Conservation (phyloP, 106 monocot genomes). For the Allium cepa region DNA sequence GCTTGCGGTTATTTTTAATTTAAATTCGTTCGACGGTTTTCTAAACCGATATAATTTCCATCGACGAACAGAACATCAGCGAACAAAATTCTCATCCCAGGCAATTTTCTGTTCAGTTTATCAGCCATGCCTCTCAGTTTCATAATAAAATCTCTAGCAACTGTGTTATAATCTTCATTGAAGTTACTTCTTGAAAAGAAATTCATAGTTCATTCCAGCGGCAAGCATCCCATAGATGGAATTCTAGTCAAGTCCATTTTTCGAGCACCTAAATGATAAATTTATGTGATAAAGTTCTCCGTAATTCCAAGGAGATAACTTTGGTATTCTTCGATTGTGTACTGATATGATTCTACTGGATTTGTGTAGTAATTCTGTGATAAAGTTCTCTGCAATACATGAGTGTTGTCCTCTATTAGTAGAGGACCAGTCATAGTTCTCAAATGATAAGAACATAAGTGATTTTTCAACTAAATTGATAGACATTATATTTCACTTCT, state of each 20-base stretch:
- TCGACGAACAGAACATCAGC: too few relatives aligned
- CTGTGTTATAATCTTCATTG: constrained; percentile 53
- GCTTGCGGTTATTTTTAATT: too few relatives aligned
- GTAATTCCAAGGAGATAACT: constrained; percentile 50
- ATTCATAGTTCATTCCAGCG: too few relatives aligned
- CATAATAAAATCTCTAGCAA: constrained; percentile 40
- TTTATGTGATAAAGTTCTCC: constrained; percentile 32
- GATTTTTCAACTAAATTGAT: constrained; percentile 24
- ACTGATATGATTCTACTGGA: constrained; percentile 29
- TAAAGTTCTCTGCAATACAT: too few relatives aligned
- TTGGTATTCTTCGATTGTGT: constrained; percentile 28
- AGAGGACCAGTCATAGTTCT: constrained; percentile 57
- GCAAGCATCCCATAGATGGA: too few relatives aligned
- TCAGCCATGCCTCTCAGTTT: constrained; percentile 32
- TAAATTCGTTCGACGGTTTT: too few relatives aligned
- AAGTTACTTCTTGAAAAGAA: too few relatives aligned
- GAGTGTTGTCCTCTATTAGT: too few relatives aligned
- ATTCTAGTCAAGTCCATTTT: constrained; percentile 57
- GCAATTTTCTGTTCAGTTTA: constrained; percentile 12
- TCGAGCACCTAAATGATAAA: constrained; percentile 59
- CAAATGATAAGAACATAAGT: constrained; percentile 53
- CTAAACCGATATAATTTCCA: too few relatives aligned
- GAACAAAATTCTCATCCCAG: constrained; percentile 29
- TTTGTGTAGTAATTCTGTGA: constrained; percentile 51
- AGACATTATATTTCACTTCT: constrained; percentile 11